Percentiles rank a stretch among this genome's conserved stretches.
phyloP scores from a whole-genome alignment of 441 rosid genomes.

The Breynia disticha region DNA sequence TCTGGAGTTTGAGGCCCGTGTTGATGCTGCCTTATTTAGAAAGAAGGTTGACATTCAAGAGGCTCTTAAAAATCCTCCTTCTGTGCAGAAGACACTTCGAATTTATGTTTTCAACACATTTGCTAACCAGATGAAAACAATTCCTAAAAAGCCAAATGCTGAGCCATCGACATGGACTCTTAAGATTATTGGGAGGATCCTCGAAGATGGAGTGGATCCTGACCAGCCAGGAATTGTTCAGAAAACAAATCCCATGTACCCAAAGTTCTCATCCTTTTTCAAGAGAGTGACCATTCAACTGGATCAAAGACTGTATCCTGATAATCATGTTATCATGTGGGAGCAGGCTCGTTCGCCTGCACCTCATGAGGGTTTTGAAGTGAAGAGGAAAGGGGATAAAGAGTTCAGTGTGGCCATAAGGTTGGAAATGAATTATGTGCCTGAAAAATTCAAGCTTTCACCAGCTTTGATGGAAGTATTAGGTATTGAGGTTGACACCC shows the following conservation, averaged over 20 bases:
- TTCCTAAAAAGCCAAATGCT: constrained; percentile 25
- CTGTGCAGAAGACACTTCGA: constrained; percentile 46
- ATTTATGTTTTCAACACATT: constrained; percentile 62
- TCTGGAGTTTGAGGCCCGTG: constrained; percentile 60
- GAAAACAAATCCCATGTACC: constrained; percentile 48
- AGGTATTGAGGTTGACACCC: constrained; percentile 61
- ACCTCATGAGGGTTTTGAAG: constrained; percentile 71
- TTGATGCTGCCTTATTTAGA: constrained; percentile 51
- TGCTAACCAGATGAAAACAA: constrained; percentile 36
- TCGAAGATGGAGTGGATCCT: constrained; percentile 71
- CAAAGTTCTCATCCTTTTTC: constrained; percentile 60
- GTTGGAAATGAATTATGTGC: constrained; percentile 58
- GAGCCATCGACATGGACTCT: constrained; percentile 64
- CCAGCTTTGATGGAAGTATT: constrained; percentile 52
- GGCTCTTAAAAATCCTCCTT: constrained; percentile 46
- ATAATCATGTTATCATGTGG: constrained; percentile 63
- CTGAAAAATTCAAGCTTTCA: constrained; percentile 66
- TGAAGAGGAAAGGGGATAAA: constrained; percentile 69
- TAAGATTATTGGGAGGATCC: constrained; percentile 60
- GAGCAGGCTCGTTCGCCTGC: constrained; percentile 57
- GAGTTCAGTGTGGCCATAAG: constrained; percentile 56
- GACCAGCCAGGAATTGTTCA: constrained; percentile 31
- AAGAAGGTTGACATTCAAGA: constrained; percentile 60
- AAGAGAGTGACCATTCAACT: constrained; percentile 59
- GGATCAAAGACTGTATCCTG: constrained; percentile 65